Evolutionary conservation across 306 rosid genomes (phyloP).

Genomic region (Cucumis sativus): Cucumber_9930_V3 NC_026661.2:20907501-20908000

Average conservation of each 20-base stretch:
- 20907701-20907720: background rate
- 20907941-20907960: conserved; percentile 1
- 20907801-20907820: background rate
- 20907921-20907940: background rate
- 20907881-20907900: background rate
- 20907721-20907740: background rate
- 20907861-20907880: background rate
- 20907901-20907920: background rate
- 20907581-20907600: too few species aligned
- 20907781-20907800: background rate
- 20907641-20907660: too few species aligned
- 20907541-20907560: too few species aligned
- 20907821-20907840: background rate
- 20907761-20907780: background rate
- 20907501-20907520: too few species aligned
- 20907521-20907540: too few species aligned
- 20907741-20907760: background rate
- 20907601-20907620: too few species aligned
- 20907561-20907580: too few species aligned
- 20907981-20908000: conserved; percentile 3
- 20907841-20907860: background rate
- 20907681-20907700: too few species aligned
- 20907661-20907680: too few species aligned
- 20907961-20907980: background rate
- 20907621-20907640: too few species aligned